Evolutionary conservation across 2,329 filamentous ascomycete species (phyloP).

Genomic region (Colletotrichum sidae): DNA sequence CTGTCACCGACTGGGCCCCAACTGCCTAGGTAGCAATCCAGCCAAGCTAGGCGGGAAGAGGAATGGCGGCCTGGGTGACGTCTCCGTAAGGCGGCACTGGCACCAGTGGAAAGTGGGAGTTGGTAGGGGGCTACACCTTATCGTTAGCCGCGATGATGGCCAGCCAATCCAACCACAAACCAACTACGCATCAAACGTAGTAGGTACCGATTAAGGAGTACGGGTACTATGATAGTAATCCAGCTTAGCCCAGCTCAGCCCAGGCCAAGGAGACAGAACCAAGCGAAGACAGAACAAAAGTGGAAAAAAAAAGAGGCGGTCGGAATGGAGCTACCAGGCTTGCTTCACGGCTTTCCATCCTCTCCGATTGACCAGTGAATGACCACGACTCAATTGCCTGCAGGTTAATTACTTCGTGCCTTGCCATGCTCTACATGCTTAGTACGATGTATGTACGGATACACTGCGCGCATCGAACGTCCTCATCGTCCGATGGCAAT

Average conservation of each 20-base stretch:
- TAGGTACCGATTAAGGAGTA: no score
- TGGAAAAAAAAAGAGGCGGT: constrained; percentile 36
- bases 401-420: constrained; percentile 17
- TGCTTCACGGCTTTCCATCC: background rate
- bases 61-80: background rate
- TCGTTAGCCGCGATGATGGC: constrained; percentile 34
- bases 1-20: constrained; percentile 34
- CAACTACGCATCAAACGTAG: no score
- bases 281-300: constrained; percentile 1
- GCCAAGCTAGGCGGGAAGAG: no score
- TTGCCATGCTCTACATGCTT: constrained; percentile 10
- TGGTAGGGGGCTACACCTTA: constrained; percentile 11
- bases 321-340: constrained; percentile 31
- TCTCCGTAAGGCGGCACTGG: background rate
- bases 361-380: constrained; percentile 31
- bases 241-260: background rate
- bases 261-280: background rate
- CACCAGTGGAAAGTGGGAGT: constrained; percentile 14
- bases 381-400: constrained; percentile 31
- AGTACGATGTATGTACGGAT: no score
- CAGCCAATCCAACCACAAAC: no score
- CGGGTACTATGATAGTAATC: no score
- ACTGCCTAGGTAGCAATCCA: background rate
- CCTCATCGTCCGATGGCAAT: no score
- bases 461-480: no score